These are phyloP conservation scores for Clarireedia paspali DNA, from an alignment of 2,329 filamentous ascomycete genomes.

Conservation along the genomic window DNA sequence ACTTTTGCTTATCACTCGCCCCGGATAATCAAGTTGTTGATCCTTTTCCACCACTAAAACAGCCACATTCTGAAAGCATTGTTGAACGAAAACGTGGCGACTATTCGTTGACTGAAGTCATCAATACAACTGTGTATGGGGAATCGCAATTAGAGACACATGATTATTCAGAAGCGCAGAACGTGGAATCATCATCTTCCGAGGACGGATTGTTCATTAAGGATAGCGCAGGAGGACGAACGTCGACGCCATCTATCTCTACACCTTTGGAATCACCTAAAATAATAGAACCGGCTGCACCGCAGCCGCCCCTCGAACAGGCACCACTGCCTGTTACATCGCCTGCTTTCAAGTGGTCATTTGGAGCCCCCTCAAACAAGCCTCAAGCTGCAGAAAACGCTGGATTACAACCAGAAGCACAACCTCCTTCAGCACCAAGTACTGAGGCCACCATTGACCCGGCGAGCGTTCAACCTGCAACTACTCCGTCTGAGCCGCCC, in stretches of 20 bases:
- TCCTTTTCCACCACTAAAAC: slow-evolving; percentile 43
- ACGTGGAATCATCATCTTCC: slow-evolving; percentile 29
- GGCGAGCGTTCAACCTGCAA: not conserved
- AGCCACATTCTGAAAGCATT: slow-evolving; percentile 46
- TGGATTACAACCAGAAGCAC: not conserved
- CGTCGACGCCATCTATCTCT: not conserved
- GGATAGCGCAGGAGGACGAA: slow-evolving; percentile 8
- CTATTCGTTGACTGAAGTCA: slow-evolving; percentile 44
- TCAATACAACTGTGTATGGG: slow-evolving; percentile 48
- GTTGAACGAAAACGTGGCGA: slow-evolving; percentile 53
- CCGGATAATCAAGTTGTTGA: slow-evolving; percentile 20
- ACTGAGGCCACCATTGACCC: not conserved
- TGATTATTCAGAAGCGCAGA: not conserved
- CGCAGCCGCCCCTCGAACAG: not conserved
- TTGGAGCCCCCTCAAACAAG: not conserved
- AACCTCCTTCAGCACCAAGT: not conserved
- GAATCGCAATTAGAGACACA: slow-evolving; percentile 15
- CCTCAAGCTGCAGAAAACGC: not conserved
- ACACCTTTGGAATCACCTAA: not conserved
- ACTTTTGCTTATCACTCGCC: slow-evolving; percentile 28
- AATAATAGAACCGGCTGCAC: not conserved
- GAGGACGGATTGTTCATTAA: slow-evolving; percentile 25
- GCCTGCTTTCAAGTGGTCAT: not conserved
- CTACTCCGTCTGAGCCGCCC: not conserved
- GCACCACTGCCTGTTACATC: not conserved